A percentile compares a stretch with the other conserved stretches of the same genome.
Conservation (phyloP, 2,329 filamentous ascomycete genomes). For the Cadophora malorum region DNA sequence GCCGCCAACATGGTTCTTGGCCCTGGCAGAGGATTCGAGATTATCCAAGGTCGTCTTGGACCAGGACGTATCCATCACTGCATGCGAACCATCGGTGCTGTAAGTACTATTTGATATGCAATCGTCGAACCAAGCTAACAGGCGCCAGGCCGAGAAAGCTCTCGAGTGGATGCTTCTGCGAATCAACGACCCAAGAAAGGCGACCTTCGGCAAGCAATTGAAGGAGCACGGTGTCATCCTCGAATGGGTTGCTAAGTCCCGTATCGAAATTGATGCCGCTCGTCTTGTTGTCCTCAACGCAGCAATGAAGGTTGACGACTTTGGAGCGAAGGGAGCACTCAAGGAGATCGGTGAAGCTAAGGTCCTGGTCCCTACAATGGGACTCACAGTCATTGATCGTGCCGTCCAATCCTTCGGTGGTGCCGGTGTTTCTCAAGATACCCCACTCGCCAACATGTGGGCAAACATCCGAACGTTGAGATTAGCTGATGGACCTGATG, state of each 20-base stretch:
- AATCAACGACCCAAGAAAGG: constrained; percentile 90
- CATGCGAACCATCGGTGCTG: constrained; percentile 91
- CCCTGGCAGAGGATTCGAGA: constrained; percentile 94
- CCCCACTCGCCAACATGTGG: constrained; percentile 86
- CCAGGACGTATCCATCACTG: constrained; percentile 97
- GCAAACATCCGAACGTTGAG: constrained; percentile 80
- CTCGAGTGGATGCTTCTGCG: constrained; percentile 95
- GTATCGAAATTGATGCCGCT: constrained; percentile 92
- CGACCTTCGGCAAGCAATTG: constrained; percentile 87
- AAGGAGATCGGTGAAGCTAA: constrained; percentile 97
- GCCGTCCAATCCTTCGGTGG: constrained; percentile 93
- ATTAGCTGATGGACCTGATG: constrained; percentile 92
- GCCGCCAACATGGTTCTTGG: constrained; percentile 85
- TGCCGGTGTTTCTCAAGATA: constrained; percentile 92
- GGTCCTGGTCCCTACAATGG: constrained; percentile 83
- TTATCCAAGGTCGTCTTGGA: constrained; percentile 95
- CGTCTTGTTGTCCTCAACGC: constrained; percentile 92
- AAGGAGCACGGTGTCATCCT: constrained; percentile 92
- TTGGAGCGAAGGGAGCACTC: constrained; percentile 85
- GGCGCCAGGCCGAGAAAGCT: constrained; percentile 76
- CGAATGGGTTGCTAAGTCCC: constrained; percentile 90
- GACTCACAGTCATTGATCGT: constrained; percentile 88
- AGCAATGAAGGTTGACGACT: constrained; percentile 90
- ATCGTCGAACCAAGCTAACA: constrained; percentile 7
- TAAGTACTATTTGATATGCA: constrained; percentile 48